These are phyloP conservation scores for Phtheirospermum japonicum DNA, from an alignment of 257 asterid species.

Conservation along the genomic window DNA sequence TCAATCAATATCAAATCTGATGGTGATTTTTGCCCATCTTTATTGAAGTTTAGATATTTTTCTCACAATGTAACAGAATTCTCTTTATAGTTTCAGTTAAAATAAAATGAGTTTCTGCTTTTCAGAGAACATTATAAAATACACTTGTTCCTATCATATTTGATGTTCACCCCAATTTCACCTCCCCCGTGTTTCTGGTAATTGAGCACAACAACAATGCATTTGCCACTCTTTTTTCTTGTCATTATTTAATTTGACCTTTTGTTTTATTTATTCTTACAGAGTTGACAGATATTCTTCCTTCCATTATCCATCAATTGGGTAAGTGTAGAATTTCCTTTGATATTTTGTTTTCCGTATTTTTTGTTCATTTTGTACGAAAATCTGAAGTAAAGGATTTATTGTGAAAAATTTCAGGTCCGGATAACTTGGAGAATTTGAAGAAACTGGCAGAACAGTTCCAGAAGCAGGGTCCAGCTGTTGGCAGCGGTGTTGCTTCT, in stretches of 20 bases:
- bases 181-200: background rate
- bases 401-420: constrained; percentile 37
- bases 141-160: background rate
- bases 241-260: background rate
- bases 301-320: constrained; percentile 53
- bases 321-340: constrained; percentile 31
- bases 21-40: background rate
- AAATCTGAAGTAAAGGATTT: background rate
- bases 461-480: constrained; percentile 62
- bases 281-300: constrained; percentile 58
- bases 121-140: background rate
- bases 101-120: background rate
- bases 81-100: background rate
- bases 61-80: background rate
- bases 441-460: constrained; percentile 72
- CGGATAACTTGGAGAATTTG: constrained; percentile 66
- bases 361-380: background rate
- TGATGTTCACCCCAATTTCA: too few species aligned
- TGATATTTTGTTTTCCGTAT: background rate
- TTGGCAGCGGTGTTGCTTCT: constrained; percentile 33
- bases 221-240: background rate
- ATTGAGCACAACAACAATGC: background rate
- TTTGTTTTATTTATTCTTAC: constrained; percentile 17
- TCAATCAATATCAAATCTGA: background rate
- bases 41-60: background rate